Base-by-base conservation (phyloP, 441 rosid species). In the Croton setiger region DNA sequence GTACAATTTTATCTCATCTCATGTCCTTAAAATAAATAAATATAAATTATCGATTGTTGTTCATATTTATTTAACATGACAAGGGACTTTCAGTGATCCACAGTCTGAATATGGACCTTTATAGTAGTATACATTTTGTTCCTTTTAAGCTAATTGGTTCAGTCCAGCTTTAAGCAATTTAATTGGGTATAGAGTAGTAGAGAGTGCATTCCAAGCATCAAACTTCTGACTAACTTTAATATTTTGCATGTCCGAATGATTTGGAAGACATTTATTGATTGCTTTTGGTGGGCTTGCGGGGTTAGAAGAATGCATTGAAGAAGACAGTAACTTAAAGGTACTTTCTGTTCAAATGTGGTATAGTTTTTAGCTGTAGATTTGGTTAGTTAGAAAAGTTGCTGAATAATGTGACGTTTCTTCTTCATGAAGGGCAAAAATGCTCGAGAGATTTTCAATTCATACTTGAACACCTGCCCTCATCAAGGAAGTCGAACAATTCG, bases 251-350 rank as follows among this genome's bases (percentile, higher is more conserved):
- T 47, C 33, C 37, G 35, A 35, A 57, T 52, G 4, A 57, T 53
- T 68, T 69, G 35, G 54, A 75, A 95, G 99, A 84, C 99, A 95
- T 78, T 75, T 95, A 60, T 74, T 95, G 80, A 86, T 95, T 85
- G 93, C 98, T 74, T 95, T 95, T 75, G 99, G 99, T 56, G 98
- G 99, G 63, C 99, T 92, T 55, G 96, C 98, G 78, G 97, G 99
- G 69, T 79, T 92, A 71, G 99, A 95, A 79, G 97, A 92, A 81
- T 69, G 97, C 69, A 81, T 85, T 58, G 95, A 89, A 81, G 93
- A 82, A 76, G 99, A 92, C 74, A 70, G 69, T 66, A 73, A 74
- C 77, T 79, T 88, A 54, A 87, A 88, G 97, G 98, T 93, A 67
- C 36, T 49, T 31, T 23, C 51, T 36, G 9, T 13, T 44, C 4